These are phyloP conservation scores for Fusarium mundagurra DNA, from an alignment of 2,329 filamentous ascomycete species.

Conservation along the genomic window DNA sequence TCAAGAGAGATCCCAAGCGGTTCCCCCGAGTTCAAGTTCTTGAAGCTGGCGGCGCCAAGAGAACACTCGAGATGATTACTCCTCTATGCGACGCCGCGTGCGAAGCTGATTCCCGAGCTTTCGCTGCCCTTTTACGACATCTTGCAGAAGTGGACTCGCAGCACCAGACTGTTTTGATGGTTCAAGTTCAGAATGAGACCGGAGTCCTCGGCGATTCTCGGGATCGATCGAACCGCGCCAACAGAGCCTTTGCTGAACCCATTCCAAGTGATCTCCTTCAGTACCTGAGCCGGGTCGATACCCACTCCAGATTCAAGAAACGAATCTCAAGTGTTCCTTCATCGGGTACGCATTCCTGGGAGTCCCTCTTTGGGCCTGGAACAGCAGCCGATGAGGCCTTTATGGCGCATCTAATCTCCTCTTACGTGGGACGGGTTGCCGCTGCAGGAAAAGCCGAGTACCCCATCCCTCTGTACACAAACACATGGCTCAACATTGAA, in stretches of 20 bases:
- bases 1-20: constrained; percentile 48
- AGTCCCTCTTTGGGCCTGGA: constrained; percentile 46
- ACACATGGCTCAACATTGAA: constrained; percentile 51
- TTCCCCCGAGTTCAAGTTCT: constrained; percentile 48
- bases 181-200: constrained; percentile 67
- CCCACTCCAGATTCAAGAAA: constrained; percentile 46
- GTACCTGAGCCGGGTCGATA: constrained; percentile 36
- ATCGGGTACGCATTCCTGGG: constrained; percentile 44
- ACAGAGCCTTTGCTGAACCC: constrained; percentile 52
- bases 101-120: constrained; percentile 47
- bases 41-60: constrained; percentile 46
- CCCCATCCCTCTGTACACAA: constrained; percentile 48
- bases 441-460: constrained; percentile 48
- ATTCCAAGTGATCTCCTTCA: constrained; percentile 44
- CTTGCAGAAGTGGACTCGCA: constrained; percentile 54
- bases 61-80: constrained; percentile 48
- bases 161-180: constrained; percentile 63
- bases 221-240: constrained; percentile 54
- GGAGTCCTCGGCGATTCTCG: constrained; percentile 63
- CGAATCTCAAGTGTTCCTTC: constrained; percentile 39
- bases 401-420: constrained; percentile 50
- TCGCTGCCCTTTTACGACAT: constrained; percentile 46
- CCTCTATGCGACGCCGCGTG: constrained; percentile 44
- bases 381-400: constrained; percentile 48
- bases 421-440: constrained; percentile 48